Evolutionary conservation across 2,329 filamentous ascomycete species (phyloP).

Genomic region (Capronia coronata): DNA sequence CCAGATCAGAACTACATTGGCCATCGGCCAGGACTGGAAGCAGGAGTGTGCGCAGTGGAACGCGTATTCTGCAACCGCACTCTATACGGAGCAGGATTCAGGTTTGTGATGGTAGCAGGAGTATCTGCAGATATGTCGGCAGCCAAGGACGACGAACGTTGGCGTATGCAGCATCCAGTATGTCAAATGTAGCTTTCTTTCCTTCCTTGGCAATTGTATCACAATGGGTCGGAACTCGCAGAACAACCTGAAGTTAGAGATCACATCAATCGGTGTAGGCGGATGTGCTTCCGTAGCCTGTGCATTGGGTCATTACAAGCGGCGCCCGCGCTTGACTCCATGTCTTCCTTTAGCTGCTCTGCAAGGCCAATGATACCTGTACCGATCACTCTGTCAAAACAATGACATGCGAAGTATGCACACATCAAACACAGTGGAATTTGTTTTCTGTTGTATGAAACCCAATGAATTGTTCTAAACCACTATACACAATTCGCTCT

Average conservation of each 20-base stretch:
- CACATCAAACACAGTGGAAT: not conserved
- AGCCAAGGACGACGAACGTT: not conserved
- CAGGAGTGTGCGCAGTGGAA: conserved; percentile 31
- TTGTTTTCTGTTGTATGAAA: conserved; percentile 5
- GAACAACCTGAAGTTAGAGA: too few relatives aligned
- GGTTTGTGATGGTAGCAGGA: conserved; percentile 28
- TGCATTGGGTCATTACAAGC: too few relatives aligned
- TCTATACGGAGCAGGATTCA: conserved; percentile 28
- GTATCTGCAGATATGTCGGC: not conserved
- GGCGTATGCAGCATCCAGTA: not conserved
- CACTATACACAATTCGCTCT: conserved; percentile 26
- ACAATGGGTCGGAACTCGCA: too few relatives aligned
- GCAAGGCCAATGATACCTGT: too few relatives aligned
- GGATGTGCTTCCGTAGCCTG: too few relatives aligned
- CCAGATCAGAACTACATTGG: conserved; percentile 31
- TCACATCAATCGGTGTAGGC: too few relatives aligned
- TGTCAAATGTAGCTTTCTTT: too few relatives aligned
- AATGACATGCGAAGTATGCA: not conserved
- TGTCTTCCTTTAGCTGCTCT: too few relatives aligned
- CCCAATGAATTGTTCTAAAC: conserved; percentile 22
- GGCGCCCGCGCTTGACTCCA: too few relatives aligned
- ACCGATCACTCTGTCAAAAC: too few relatives aligned
- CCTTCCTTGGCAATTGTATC: too few relatives aligned
- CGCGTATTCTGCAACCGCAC: conserved; percentile 24
- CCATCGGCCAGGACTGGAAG: conserved; percentile 33